Conservation (phyloP, 148 eudicot genomes). For the Spergularia bocconei region DNA sequence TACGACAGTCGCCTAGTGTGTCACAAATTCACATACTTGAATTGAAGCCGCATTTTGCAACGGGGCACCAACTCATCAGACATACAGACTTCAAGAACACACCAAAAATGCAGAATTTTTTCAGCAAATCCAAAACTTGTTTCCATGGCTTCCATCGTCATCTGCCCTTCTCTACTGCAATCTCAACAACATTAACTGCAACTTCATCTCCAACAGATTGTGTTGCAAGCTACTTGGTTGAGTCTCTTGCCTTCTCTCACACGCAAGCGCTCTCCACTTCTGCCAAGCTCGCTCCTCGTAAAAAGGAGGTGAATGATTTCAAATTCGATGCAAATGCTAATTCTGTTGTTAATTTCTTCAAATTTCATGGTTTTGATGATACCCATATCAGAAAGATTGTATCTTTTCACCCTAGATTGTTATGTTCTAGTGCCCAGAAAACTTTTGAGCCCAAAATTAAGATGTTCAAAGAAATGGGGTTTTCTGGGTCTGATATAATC, state of each 20-base stretch:
- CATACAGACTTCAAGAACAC: too few species aligned
- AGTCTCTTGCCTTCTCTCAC: constrained; percentile 23
- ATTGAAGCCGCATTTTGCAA: too few species aligned
- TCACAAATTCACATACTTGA: too few species aligned
- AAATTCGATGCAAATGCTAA: constrained; percentile 26
- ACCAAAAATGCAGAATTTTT: too few species aligned
- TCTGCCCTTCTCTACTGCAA: constrained; percentile 1
- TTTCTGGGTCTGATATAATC: constrained; percentile 29
- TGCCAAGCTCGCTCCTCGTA: not conserved
- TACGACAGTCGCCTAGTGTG: too few species aligned
- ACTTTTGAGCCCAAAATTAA: constrained; percentile 38
- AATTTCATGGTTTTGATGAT: constrained; percentile 15
- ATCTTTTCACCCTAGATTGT: constrained; percentile 13
- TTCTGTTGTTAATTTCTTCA: constrained; percentile 24
- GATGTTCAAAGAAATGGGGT: constrained; percentile 28
- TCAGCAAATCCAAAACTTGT: too few species aligned
- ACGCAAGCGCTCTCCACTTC: constrained; percentile 26
- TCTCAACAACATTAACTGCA: not conserved
- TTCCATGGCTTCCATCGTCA: constrained; percentile 5
- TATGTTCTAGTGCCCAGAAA: constrained; percentile 22
- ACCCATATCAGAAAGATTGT: constrained; percentile 28
- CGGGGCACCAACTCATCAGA: too few species aligned
- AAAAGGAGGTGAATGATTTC: constrained; percentile 11
- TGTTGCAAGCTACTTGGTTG: constrained; percentile 22
- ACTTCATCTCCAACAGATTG: not conserved